Evolutionary conservation across 352 stramenopile genomes (phyloP), one percentile per base, ranked within the genome.

Genomic region (Phytophthora pistaciae): DNA sequence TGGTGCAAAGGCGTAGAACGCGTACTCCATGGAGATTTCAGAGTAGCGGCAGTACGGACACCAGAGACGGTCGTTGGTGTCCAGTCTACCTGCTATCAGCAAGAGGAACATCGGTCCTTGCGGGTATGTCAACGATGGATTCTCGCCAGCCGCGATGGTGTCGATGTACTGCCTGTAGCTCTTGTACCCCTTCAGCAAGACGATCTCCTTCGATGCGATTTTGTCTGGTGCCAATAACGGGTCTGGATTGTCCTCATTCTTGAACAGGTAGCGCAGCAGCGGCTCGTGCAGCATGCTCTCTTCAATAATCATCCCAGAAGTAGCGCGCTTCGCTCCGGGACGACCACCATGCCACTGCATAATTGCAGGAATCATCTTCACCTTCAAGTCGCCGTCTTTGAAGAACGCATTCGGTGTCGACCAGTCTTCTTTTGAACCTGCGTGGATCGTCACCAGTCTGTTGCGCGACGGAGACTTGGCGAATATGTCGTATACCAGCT

Each of bases 21-120:
- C 90, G 67, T 94, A 88, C 49, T 88, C 84, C 52, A 94, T 76
- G 0, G 86, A 84, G 5, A 91, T 61, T 33, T 94, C 79, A 16
- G 85, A 84, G 46, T 84, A 83, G 38, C 91, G 86, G 58, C 86
- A 95, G 66, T 90, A 94, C 40, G 82, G 85, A 70, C 88, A 95
- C 88, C 88, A 95, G 5, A 83, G 75, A 1, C 88, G 86, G n/a
- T 88, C 78, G 52, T 93, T 95, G 57, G 82, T 80, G 49, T 64
- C 54, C 36, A 92, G 64, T 16, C 79, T 68, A 9, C 84, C 88
- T 33, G 88, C 90, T 18, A 93, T 58, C 48, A 95, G 84, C 52
- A 86, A 90, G 44, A 93, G 74, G 59, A 88, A 95, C 60, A 93
- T 74, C 20, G 82, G 82, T 9, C 74, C 74, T 66, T 60, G 42